Base-by-base conservation (phyloP, 1,284 basidiomycete species). In the Cutaneotrichosporon daszewskae region DNA sequence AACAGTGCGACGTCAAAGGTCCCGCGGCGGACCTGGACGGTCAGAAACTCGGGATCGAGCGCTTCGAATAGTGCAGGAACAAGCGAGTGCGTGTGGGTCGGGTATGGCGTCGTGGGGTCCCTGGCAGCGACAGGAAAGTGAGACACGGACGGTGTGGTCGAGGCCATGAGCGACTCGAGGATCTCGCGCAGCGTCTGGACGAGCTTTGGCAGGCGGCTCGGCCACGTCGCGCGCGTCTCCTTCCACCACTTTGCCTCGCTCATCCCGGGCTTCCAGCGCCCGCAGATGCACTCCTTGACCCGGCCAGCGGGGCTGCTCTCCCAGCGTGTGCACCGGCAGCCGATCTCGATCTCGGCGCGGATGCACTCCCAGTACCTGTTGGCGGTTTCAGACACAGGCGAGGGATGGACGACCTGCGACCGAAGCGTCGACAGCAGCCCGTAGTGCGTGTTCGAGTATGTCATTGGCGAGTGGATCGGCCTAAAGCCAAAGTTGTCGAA, bases 291-390 rank as follows among this genome's bases (percentile, higher is more conserved):
- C 13, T 79, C 77, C 48, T 76, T 72, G 18, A 80, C 77, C 29
- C 56, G 42, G 74, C 71, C 37, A 13, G 29, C 26, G 72, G 63
- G 42, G 45, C 34, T 53, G 49, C 58, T 31, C 66, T 83, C 81
- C 59, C 88, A 83, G 20, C 86, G 81, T 38, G 85, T 78, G 68
- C 88, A 94, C 2, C 87, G 87, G 71, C 90, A 95, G 0, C 85
- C 85, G 0, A 72, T 73, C 59, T 85, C 79, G 34, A 92, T 75
- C 73, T 95, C 90, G 36, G 79, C 80, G 16, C 78, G 75, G 44
- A 95, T 76, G 27, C 88, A 84, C 36, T 75, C 74, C 90, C 90
- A 95, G 66, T 94, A 95, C 50, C 79, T 80, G 55, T 91, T 85
- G 0, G 82, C 78, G 20, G 80, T 74, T 40, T 84, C 81, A 24